Conservation (phyloP, 2,329 filamentous ascomycete genomes). For the Ambrosiella cleistominuta region DNA sequence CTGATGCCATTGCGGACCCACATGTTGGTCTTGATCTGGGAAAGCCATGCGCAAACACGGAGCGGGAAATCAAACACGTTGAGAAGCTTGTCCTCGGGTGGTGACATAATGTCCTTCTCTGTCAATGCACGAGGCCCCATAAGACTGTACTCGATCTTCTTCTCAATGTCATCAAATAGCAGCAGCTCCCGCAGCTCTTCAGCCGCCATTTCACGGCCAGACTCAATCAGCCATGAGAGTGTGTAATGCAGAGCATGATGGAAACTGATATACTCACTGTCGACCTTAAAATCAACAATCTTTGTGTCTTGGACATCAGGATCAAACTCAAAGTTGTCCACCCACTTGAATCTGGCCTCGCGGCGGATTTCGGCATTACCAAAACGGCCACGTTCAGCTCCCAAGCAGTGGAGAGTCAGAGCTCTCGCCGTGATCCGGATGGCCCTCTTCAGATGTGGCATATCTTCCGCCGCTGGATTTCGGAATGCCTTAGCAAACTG, state of each 20-base stretch:
- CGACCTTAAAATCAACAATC: slow-evolving; percentile 74
- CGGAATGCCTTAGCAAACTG: slow-evolving; percentile 79
- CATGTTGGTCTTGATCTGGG: slow-evolving; percentile 96
- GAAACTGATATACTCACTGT: slow-evolving; percentile 84
- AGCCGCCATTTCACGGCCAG: slow-evolving; percentile 56
- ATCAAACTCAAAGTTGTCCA: slow-evolving; percentile 70
- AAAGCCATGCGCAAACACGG: slow-evolving; percentile 85
- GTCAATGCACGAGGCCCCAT: slow-evolving; percentile 43
- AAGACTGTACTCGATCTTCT: slow-evolving; percentile 17
- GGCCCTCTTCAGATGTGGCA: slow-evolving; percentile 47
- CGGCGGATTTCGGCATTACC: slow-evolving; percentile 75
- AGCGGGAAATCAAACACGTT: slow-evolving; percentile 85
- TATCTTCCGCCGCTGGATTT: slow-evolving; percentile 46
- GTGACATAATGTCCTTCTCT: slow-evolving; percentile 30
- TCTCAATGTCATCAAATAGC: slow-evolving; percentile 55
- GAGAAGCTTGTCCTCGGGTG: slow-evolving; percentile 58
- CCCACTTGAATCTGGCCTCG: slow-evolving; percentile 62
- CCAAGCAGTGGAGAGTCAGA: slow-evolving; percentile 76
- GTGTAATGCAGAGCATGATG: slow-evolving; percentile 95
- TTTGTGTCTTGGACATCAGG: slow-evolving; percentile 35
- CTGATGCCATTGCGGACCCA: slow-evolving; percentile 98
- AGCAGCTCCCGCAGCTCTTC: slow-evolving; percentile 52
- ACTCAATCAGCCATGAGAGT: slow-evolving; percentile 87
- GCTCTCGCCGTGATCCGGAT: slow-evolving; percentile 62
- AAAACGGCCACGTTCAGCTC: slow-evolving; percentile 74